Conservation (phyloP, 1,284 basidiomycete genomes). For the Rhodotorula sp. region DNA sequence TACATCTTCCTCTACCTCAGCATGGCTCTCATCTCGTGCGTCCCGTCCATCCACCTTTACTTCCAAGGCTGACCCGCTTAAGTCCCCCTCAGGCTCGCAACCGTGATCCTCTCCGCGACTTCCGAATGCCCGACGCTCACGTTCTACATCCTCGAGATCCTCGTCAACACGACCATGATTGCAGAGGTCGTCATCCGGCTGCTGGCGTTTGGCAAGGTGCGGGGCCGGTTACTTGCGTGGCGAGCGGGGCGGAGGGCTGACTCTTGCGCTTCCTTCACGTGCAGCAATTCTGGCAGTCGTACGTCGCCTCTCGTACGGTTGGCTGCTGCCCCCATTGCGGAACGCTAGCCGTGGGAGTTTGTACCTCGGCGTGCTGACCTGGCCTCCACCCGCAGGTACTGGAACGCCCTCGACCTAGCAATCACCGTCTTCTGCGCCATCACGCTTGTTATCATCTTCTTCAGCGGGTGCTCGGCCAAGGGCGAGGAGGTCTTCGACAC, state of each 20-base stretch:
- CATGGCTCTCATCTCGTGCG: slow-evolving; percentile 60
- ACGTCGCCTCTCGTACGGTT: background rate
- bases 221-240: background rate
- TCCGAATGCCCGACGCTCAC: slow-evolving; percentile 56
- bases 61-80: slow-evolving; percentile 2
- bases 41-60: background rate
- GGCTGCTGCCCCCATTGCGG: background rate
- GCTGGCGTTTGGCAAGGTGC: slow-evolving; percentile 82
- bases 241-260: background rate
- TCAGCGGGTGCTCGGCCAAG: slow-evolving; percentile 74
- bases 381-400: slow-evolving; percentile 17
- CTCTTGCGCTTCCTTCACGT: background rate
- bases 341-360: background rate
- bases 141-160: slow-evolving; percentile 87
- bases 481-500: slow-evolving; percentile 91
- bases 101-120: slow-evolving; percentile 80
- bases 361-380: background rate
- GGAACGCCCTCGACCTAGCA: slow-evolving; percentile 79
- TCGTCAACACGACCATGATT: slow-evolving; percentile 91
- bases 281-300: slow-evolving; percentile 94
- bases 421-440: slow-evolving; percentile 82
- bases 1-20: slow-evolving; percentile 71
- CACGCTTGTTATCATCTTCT: slow-evolving; percentile 80
- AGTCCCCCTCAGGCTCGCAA: slow-evolving; percentile 61
- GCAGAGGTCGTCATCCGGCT: slow-evolving; percentile 83